Evolutionary conservation across 2,329 filamentous ascomycete species (phyloP).

Genomic region (Penicillium sp.): DNA sequence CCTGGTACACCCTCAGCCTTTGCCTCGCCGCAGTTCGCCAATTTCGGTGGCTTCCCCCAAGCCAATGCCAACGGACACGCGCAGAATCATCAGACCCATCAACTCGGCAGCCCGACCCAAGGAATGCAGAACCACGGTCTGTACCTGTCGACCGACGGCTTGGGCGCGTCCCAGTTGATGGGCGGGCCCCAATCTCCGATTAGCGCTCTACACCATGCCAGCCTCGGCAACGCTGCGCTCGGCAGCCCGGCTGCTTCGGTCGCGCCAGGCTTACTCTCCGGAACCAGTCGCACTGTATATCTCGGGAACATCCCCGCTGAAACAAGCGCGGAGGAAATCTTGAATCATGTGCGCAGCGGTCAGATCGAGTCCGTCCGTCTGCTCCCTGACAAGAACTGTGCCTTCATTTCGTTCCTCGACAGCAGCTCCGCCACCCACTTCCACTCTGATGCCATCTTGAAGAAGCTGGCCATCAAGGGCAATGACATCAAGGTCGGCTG

Average conservation of each 20-base stretch:
- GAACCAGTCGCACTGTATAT: slow-evolving; percentile 95
- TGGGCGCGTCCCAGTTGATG: slow-evolving; percentile 76
- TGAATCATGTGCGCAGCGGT: slow-evolving; percentile 93
- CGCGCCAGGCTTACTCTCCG: slow-evolving; percentile 77
- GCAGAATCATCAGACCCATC: slow-evolving; percentile 60
- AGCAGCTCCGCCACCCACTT: slow-evolving; percentile 98
- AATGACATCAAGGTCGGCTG: slow-evolving; percentile 99
- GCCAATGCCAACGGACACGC: slow-evolving; percentile 55
- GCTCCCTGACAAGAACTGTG: slow-evolving; percentile 98
- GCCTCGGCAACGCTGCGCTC: slow-evolving; percentile 60
- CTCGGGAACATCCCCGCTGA: slow-evolving; percentile 98
- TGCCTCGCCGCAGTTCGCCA: slow-evolving; percentile 88
- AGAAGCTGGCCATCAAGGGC: slow-evolving; percentile 97
- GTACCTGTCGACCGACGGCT: slow-evolving; percentile 85
- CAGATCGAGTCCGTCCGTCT: slow-evolving; percentile 99
- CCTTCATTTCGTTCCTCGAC: slow-evolving; percentile 98
- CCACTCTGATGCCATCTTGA: slow-evolving; percentile 98
- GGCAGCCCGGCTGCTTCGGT: slow-evolving; percentile 72
- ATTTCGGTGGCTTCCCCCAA: slow-evolving; percentile 73
- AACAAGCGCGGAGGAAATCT: slow-evolving; percentile 93
- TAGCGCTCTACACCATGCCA: slow-evolving; percentile 61
- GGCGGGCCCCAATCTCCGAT: slow-evolving; percentile 85
- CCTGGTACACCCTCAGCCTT: slow-evolving; percentile 90
- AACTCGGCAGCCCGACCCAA: slow-evolving; percentile 73
- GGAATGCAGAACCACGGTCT: slow-evolving; percentile 69